Conservation (phyloP, 2,329 filamentous ascomycete genomes). For the Arachnomyces sp. region DNA sequence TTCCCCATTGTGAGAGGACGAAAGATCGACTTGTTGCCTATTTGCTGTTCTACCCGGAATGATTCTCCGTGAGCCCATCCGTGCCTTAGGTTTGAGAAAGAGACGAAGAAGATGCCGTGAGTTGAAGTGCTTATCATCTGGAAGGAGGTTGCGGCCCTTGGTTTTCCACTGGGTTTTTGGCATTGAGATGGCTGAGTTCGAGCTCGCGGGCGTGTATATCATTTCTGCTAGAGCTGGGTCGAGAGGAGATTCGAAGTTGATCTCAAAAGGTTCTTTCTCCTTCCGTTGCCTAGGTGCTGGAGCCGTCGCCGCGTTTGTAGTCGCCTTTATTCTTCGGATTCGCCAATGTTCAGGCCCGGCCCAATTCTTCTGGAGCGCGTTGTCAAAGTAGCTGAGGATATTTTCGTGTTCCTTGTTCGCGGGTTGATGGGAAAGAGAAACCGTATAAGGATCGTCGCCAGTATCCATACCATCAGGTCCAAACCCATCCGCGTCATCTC, state of each 20-base stretch:
- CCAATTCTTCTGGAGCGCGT: constrained; percentile 95
- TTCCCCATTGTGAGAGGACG: constrained; percentile 60
- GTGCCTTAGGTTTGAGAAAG: constrained; percentile 90
- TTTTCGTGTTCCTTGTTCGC: constrained; percentile 73
- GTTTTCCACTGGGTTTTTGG: constrained; percentile 95
- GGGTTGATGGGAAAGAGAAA: constrained; percentile 68
- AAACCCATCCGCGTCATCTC: constrained; percentile 47
- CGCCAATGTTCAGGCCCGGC: constrained; percentile 97
- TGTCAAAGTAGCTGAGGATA: constrained; percentile 96
- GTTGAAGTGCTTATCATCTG: constrained; percentile 97
- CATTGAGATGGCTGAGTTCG: constrained; percentile 72
- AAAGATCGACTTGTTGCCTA: constrained; percentile 38
- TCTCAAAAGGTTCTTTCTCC: constrained; percentile 93
- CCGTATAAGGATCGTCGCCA: constrained; percentile 62
- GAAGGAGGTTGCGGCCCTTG: constrained; percentile 83
- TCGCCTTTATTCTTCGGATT: constrained; percentile 82
- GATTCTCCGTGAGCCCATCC: constrained; percentile 61
- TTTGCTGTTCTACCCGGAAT: constrained; percentile 38
- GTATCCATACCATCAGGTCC: constrained; percentile 46
- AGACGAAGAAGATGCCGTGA: constrained; percentile 81
- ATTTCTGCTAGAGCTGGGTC: constrained; percentile 62
- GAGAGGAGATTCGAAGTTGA: constrained; percentile 76
- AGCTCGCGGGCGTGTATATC: constrained; percentile 73
- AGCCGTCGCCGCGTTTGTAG: constrained; percentile 52
- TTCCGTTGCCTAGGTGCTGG: constrained; percentile 60